These are phyloP conservation scores for Hypoxylon intermedium DNA, from an alignment of 495 filamentous ascomycete genomes.

Conservation along the genomic window DNA sequence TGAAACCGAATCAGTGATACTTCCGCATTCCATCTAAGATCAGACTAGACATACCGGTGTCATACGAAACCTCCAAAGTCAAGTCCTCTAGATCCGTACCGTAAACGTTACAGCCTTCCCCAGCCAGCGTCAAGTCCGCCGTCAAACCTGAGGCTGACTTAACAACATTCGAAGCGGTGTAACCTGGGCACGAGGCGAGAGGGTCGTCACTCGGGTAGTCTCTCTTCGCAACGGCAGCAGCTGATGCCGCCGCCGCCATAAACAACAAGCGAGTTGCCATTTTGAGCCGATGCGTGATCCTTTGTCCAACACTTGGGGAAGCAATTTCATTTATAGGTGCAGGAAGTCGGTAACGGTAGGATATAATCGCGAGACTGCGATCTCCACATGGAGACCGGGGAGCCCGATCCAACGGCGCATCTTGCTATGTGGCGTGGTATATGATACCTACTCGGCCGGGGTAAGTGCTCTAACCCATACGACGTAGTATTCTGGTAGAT, in stretches of 20 bases:
- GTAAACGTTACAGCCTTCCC: slow-evolving; percentile 72
- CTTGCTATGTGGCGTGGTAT: not conserved
- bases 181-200: slow-evolving; percentile 68
- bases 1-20: slow-evolving; percentile 42
- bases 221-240: slow-evolving; percentile 32
- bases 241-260: slow-evolving; percentile 40
- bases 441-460: not conserved
- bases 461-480: not conserved
- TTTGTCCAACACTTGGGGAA: not conserved
- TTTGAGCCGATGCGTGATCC: slow-evolving; percentile 5
- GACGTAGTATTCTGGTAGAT: slow-evolving; percentile 18
- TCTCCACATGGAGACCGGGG: slow-evolving; percentile 22
- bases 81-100: slow-evolving; percentile 71
- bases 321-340: slow-evolving; percentile 7
- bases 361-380: slow-evolving; percentile 11
- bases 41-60: slow-evolving; percentile 65
- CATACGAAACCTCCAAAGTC: slow-evolving; percentile 74
- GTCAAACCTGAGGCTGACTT: slow-evolving; percentile 59
- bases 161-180: slow-evolving; percentile 70
- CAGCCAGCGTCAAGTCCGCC: slow-evolving; percentile 72
- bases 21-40: not conserved
- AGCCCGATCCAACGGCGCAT: slow-evolving; percentile 10
- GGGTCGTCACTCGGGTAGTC: slow-evolving; percentile 38
- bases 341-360: not conserved
- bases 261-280: slow-evolving; percentile 40